Evolutionary conservation across 2,329 filamentous ascomycete species (phyloP).

Genomic region (Talaromyces pinophilus): DNA sequence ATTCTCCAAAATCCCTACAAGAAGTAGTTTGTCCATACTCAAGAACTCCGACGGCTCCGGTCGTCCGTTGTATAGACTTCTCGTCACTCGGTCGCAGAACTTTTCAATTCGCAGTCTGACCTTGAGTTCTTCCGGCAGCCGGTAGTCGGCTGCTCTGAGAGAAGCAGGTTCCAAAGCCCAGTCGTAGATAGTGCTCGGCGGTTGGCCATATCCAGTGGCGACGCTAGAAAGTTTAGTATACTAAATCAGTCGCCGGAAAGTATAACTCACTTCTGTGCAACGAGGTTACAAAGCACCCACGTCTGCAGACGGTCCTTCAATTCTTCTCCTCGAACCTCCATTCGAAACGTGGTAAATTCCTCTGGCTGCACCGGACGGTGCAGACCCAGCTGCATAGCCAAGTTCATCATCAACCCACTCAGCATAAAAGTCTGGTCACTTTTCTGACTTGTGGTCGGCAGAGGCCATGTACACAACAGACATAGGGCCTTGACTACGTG

Average conservation of each 20-base stretch:
- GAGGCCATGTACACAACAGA: constrained; percentile 63
- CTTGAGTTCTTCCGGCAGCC: constrained; percentile 52
- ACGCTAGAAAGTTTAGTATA: constrained; percentile 45
- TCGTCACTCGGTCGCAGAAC: constrained; percentile 60
- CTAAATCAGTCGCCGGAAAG: no score
- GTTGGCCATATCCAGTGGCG: constrained; percentile 65
- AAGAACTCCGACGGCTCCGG: constrained; percentile 54
- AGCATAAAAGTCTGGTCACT: constrained; percentile 65
- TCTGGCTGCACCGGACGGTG: constrained; percentile 64
- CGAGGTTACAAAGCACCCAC: constrained; percentile 67
- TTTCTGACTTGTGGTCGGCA: constrained; percentile 62
- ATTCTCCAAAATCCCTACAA: constrained; percentile 47
- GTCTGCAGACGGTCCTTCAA: constrained; percentile 64
- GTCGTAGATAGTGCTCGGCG: constrained; percentile 61
- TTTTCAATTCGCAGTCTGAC: constrained; percentile 58
- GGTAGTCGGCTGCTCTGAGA: constrained; percentile 47
- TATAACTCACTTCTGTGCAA: constrained; percentile 60
- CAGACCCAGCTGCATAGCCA: constrained; percentile 64
- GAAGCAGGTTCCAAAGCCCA: constrained; percentile 55
- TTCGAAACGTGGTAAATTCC: constrained; percentile 51
- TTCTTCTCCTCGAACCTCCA: constrained; percentile 60
- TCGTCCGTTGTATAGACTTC: constrained; percentile 57
- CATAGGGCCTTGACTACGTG: constrained; percentile 65
- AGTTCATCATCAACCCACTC: constrained; percentile 65
- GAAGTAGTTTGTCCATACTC: constrained; percentile 44